phyloP scores from a whole-genome alignment of 2,329 filamentous ascomycete genomes.

The Chaetothyriales sp. region DNA sequence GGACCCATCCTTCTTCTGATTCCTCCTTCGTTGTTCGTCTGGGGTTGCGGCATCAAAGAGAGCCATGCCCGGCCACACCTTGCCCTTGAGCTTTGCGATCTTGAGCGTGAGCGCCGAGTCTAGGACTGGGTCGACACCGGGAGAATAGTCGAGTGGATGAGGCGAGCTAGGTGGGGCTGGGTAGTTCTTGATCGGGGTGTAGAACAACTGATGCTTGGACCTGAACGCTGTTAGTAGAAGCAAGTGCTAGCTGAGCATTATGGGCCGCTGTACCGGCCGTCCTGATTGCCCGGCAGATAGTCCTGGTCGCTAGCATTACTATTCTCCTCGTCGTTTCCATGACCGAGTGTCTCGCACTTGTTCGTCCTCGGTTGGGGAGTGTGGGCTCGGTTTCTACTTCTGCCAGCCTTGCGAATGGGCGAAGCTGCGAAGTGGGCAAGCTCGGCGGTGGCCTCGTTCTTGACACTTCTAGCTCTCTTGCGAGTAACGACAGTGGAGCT shows the following conservation, averaged over 20 bases:
- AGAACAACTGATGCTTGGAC: background rate
- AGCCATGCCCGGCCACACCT: slow-evolving; percentile 37
- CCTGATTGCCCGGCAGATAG: background rate
- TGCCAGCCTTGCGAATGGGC: background rate
- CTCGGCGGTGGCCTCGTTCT: background rate
- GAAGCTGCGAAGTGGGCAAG: background rate
- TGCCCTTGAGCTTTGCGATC: slow-evolving; percentile 28
- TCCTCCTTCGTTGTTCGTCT: slow-evolving; percentile 34
- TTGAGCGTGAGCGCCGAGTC: background rate
- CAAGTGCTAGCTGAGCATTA: background rate
- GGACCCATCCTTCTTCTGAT: slow-evolving; percentile 36
- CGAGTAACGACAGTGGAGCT: slow-evolving; percentile 4
- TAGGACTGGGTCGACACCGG: background rate
- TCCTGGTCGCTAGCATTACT: background rate
- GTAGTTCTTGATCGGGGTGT: background rate
- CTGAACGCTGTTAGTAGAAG: background rate
- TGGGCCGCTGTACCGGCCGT: background rate
- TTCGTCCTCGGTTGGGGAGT: background rate
- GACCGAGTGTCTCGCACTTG: background rate
- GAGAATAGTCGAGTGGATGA: background rate
- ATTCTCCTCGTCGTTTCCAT: background rate
- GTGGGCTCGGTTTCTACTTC: background rate
- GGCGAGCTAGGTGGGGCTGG: background rate
- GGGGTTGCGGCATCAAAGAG: slow-evolving; percentile 37
- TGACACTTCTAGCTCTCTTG: background rate